These are phyloP conservation scores for Sphaerosporella brunnea DNA, from an alignment of 495 filamentous ascomycete genomes.

Conservation along the genomic window DNA sequence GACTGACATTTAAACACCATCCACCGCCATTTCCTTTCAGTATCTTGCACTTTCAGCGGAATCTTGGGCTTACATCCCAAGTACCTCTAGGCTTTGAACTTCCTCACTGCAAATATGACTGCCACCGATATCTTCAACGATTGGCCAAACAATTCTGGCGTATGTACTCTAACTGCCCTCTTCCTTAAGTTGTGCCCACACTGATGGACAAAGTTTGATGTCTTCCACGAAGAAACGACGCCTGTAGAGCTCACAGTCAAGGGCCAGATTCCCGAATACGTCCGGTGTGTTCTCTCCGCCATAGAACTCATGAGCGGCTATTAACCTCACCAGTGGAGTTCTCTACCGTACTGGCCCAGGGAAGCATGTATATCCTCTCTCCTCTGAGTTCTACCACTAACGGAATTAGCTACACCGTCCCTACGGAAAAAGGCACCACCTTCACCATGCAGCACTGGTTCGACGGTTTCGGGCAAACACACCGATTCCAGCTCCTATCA, in stretches of 20 bases:
- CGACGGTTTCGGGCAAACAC: constrained; percentile 57
- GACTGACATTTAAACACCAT: too few relatives aligned
- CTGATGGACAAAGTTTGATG: constrained; percentile 31
- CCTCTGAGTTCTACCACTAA: background rate
- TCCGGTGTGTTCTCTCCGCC: constrained; percentile 14
- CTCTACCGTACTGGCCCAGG: constrained; percentile 62
- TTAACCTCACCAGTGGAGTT: constrained; percentile 32
- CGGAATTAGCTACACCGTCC: constrained; percentile 30
- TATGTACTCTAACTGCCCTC: background rate
- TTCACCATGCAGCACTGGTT: constrained; percentile 56
- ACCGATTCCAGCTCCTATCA: constrained; percentile 48
- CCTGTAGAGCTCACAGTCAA: constrained; percentile 35
- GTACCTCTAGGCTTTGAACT: too few relatives aligned
- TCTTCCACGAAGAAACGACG: constrained; percentile 31
- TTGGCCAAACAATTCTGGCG: constrained; percentile 4
- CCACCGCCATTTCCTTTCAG: too few relatives aligned
- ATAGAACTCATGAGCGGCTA: background rate
- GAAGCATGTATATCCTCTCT: constrained; percentile 26
- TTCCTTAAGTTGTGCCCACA: background rate
- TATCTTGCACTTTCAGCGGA: too few relatives aligned
- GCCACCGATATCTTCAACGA: too few relatives aligned
- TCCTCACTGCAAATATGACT: too few relatives aligned
- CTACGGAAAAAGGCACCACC: constrained; percentile 33
- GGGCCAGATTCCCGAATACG: constrained; percentile 36
- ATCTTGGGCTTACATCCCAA: too few relatives aligned